Conservation (phyloP, 2,329 filamentous ascomycete species). For the Pyricularia sp. region DNA sequence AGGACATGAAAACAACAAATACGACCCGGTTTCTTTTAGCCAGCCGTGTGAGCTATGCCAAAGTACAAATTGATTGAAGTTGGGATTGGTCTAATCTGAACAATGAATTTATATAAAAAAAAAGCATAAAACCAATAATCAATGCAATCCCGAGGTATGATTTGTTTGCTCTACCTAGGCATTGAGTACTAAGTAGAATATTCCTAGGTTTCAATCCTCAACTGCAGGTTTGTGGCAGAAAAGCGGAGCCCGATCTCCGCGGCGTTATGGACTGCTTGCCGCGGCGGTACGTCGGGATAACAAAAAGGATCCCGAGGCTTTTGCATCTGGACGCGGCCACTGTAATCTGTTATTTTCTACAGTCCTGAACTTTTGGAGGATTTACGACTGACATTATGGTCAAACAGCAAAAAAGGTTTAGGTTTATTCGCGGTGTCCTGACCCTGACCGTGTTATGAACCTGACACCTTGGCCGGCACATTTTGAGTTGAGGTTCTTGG, state of each 20-base stretch:
- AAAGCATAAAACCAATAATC: background rate
- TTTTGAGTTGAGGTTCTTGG: too few species aligned
- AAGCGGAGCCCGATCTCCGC: background rate
- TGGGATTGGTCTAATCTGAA: background rate
- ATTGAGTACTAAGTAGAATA: background rate
- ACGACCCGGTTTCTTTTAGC: background rate
- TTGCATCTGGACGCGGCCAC: too few species aligned
- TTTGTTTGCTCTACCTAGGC: background rate
- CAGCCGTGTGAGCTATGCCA: background rate
- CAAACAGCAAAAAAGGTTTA: too few species aligned
- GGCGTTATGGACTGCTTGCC: background rate
- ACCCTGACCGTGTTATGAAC: background rate
- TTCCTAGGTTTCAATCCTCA: background rate
- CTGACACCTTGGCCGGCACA: background rate
- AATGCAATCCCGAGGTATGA: background rate
- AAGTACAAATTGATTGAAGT: background rate
- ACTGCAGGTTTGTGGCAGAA: background rate
- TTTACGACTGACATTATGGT: background rate
- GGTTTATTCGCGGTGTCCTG: background rate
- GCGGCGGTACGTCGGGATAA: background rate
- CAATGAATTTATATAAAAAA: background rate
- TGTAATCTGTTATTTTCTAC: background rate
- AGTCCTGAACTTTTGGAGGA: background rate
- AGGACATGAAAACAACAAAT: background rate
- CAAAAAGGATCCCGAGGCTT: background rate